Percentiles rank a stretch among this genome's conserved stretches.
phyloP scores from a whole-genome alignment of 257 asterid species.

The Primulina tabacum region DNA sequence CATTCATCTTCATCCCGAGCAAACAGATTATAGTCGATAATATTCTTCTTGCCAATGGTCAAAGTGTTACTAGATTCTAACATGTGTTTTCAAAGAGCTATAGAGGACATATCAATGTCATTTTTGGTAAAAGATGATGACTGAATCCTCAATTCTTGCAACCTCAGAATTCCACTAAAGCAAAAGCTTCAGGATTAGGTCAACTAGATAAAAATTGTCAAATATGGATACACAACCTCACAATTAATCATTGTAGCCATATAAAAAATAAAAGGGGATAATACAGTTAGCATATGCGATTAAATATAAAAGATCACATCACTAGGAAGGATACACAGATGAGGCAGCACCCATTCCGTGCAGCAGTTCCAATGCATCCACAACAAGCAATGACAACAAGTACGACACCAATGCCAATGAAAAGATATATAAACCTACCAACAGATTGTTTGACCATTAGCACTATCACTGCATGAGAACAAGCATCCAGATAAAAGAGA shows the following conservation, averaged over 20 bases:
- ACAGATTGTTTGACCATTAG: constrained; percentile 18
- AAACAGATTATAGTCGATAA: too few relatives aligned
- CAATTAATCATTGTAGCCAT: too few relatives aligned
- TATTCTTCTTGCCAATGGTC: background rate
- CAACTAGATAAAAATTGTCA: too few relatives aligned
- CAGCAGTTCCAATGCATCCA: constrained; percentile 81
- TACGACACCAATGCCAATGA: constrained; percentile 71
- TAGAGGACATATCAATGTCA: background rate
- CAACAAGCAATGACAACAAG: constrained; percentile 72
- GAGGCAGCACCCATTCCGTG: constrained; percentile 88
- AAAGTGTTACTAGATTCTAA: background rate
- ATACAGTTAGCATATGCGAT: background rate
- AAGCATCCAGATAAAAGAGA: constrained; percentile 2
- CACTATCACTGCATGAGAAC: constrained; percentile 1
- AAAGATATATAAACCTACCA: constrained; percentile 90
- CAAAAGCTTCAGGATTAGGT: background rate
- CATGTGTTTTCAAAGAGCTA: background rate
- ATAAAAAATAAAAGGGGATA: background rate
- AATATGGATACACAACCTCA: too few relatives aligned
- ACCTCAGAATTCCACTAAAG: constrained; percentile 8
- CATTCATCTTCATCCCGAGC: too few relatives aligned
- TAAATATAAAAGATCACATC: background rate
- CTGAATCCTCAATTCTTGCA: background rate
- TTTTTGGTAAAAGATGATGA: background rate
- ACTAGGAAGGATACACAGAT: constrained; percentile 74